Conservation (phyloP, 1,139 yeast species). For the Kodamaea fungicola region DNA sequence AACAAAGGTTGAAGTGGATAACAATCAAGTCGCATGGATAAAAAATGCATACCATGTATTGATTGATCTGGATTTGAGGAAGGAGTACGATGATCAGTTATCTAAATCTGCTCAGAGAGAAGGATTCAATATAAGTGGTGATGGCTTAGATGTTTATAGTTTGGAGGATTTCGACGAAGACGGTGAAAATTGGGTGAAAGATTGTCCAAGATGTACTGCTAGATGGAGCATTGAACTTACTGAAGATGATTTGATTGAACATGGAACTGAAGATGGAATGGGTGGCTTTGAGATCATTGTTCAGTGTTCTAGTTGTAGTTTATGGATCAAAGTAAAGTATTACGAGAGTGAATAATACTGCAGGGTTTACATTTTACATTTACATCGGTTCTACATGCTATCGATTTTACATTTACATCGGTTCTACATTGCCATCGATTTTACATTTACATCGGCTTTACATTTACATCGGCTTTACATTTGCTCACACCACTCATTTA, state of each 20-base stretch:
- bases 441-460: too few relatives aligned
- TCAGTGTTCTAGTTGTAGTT: constrained; percentile 77
- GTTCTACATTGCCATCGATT: too few relatives aligned
- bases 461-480: too few relatives aligned
- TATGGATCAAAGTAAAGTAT: constrained; percentile 77
- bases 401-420: too few relatives aligned
- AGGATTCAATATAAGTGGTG: constrained; percentile 55
- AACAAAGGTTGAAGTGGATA: constrained; percentile 8
- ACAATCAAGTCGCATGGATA: constrained; percentile 34
- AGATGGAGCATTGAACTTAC: constrained; percentile 51
- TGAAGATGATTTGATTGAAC: constrained; percentile 56
- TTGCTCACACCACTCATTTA: neutral
- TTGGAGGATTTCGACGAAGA: constrained; percentile 53
- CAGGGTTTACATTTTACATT: too few relatives aligned
- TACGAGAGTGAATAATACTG: constrained; percentile 21
- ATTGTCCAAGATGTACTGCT: constrained; percentile 74
- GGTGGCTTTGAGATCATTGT: constrained; percentile 68
- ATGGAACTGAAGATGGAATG: constrained; percentile 46
- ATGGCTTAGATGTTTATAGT: constrained; percentile 64
- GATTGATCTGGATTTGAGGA: constrained; percentile 33
- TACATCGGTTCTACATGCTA: too few relatives aligned
- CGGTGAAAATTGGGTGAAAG: constrained; percentile 37
- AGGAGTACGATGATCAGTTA: constrained; percentile 48
- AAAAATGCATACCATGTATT: constrained; percentile 61
- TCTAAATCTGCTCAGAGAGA: constrained; percentile 34